These are phyloP conservation scores for Fusarium protoensiforme DNA, from an alignment of 2,329 filamentous ascomycete species.

Conservation along the genomic window DNA sequence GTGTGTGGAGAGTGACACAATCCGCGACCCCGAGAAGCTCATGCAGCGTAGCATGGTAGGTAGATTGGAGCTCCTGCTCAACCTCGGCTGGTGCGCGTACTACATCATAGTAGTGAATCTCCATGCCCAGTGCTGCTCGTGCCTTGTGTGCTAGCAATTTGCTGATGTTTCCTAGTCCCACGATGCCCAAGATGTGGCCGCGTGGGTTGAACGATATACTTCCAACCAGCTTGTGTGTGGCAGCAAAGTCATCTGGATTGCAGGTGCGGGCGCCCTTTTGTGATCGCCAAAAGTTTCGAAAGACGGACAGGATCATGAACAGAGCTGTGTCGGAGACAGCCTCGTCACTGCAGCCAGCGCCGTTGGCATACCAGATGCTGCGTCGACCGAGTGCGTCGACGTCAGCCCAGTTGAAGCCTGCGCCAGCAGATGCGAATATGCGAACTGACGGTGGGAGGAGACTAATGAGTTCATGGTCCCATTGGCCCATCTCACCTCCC, in stretches of 20 bases:
- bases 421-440: slow-evolving; percentile 70
- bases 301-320: slow-evolving; percentile 57
- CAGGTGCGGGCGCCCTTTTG: slow-evolving; percentile 31
- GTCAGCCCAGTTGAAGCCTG: slow-evolving; percentile 73
- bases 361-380: slow-evolving; percentile 57
- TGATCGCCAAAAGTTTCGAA: slow-evolving; percentile 62
- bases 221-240: slow-evolving; percentile 31
- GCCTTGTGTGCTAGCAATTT: slow-evolving; percentile 60
- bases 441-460: slow-evolving; percentile 63
- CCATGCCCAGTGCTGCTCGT: slow-evolving; percentile 60
- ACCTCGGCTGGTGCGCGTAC: slow-evolving; percentile 40
- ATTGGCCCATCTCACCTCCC: slow-evolving; percentile 72
- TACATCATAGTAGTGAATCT: slow-evolving; percentile 63
- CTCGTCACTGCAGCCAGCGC: slow-evolving; percentile 54
- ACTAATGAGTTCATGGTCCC: slow-evolving; percentile 66
- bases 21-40: slow-evolving; percentile 45
- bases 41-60: slow-evolving; percentile 43
- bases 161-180: slow-evolving; percentile 61
- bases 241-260: slow-evolving; percentile 22
- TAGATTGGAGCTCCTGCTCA: slow-evolving; percentile 44
- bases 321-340: slow-evolving; percentile 56
- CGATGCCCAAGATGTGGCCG: slow-evolving; percentile 60
- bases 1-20: slow-evolving; percentile 49
- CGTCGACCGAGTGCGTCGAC: slow-evolving; percentile 54
- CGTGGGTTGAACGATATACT: slow-evolving; percentile 60